Percentiles rank a stretch among this genome's conserved stretches.
These are phyloP conservation scores for Kodamaea jinghongensis DNA, from an alignment of 805 yeast species.

Conservation along the genomic window DNA sequence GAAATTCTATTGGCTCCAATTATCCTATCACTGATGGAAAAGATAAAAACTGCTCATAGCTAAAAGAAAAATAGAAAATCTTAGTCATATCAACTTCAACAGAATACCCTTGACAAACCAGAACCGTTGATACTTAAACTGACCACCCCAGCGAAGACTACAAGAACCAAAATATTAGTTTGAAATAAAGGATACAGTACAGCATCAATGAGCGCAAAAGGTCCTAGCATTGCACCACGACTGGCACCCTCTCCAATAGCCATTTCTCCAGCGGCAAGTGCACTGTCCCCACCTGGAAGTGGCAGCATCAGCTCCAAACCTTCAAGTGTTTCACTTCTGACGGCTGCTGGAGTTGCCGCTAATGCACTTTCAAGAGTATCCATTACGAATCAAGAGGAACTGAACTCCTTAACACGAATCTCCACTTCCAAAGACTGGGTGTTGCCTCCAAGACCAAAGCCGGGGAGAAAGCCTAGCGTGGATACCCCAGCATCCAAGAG, in stretches of 20 bases:
- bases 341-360: neutral
- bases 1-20: too few species aligned
- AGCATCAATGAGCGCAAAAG: constrained; percentile 1
- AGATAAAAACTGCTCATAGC: constrained; percentile 2
- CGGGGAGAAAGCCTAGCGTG: constrained; percentile 58
- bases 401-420: constrained; percentile 39
- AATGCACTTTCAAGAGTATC: constrained; percentile 2
- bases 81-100: too few species aligned
- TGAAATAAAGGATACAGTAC: too few species aligned
- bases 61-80: too few species aligned
- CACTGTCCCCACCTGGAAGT: constrained; percentile 8
- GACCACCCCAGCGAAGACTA: too few species aligned
- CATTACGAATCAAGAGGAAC: constrained; percentile 1
- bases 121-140: too few species aligned
- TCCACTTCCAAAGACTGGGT: constrained; percentile 60
- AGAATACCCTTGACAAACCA: too few species aligned
- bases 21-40: constrained; percentile 9
- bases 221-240: constrained; percentile 13
- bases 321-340: neutral
- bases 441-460: constrained; percentile 60
- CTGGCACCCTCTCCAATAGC: constrained; percentile 16
- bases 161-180: too few species aligned
- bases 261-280: constrained; percentile 5
- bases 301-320: constrained; percentile 2
- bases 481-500: constrained; percentile 84